Base-by-base conservation (phyloP, 352 stramenopile genomes). In the Pythium aphanidermatum region DNA sequence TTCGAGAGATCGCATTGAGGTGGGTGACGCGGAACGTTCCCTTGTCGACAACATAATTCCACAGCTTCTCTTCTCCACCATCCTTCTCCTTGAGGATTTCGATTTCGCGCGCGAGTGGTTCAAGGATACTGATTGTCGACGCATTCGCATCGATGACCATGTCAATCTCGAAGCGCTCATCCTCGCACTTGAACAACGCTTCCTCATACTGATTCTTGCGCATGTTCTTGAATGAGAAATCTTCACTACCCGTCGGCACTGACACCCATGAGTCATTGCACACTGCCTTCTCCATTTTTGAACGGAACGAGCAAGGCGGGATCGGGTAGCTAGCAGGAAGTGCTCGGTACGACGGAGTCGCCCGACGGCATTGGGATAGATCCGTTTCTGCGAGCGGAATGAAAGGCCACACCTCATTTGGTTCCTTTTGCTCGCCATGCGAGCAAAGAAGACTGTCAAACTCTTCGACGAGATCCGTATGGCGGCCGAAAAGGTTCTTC, bases 171-270 rank as follows among this genome's bases (percentile, higher is more conserved):
- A 95, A 95, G 9, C 96, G 85, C 64, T 99, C 97, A 65, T 99
- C 97, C 70, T 99, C 97, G 49, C 88, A 98, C 50, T 97, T 95
- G 71, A 99, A 99, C 0, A 99, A 68, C 6, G 91, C 88, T 62
- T 99, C 97, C 61, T 99, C 97, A 60, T 98, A 98, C 50, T 98
- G 89, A 62, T 99, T 99, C 51, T 98, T 97, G 27, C 97, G 90
- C 93, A 99, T 98, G 60, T 98, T 97, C 70, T 95, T 97, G 56
- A 95, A 97, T n/a, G 87, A 98, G 52, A 98, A 98, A 48, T 99
- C 96, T 67, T 99, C 97, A 63, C 87, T 98, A 16, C 97, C 97
- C 14, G 98, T 97, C 17, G 97, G 96, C 9, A 99, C 83, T 26
- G 84, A 98, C 1, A 99, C 96, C 96, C 96, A 99, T 35, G 89